Conservation (phyloP, 2,329 filamentous ascomycete genomes). For the Fusarium guadeloupense region DNA sequence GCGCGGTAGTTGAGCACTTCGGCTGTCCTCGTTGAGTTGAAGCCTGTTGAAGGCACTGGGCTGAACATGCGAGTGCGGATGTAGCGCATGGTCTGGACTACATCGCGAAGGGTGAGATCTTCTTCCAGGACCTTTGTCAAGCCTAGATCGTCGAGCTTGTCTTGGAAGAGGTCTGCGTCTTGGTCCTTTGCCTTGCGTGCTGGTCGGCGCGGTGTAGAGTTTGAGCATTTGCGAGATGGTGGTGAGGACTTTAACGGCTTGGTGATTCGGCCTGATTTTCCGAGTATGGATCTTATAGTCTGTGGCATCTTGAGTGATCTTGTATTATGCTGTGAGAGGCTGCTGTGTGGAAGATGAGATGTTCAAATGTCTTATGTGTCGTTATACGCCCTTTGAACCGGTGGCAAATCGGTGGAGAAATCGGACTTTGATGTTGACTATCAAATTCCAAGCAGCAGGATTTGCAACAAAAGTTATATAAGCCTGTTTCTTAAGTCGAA, state of each 20-base stretch:
- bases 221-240: conserved; percentile 24
- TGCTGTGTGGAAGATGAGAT: neutral
- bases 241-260: conserved; percentile 43
- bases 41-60: conserved; percentile 68
- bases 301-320: conserved; percentile 38
- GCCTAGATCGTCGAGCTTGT: conserved; percentile 68
- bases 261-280: conserved; percentile 48
- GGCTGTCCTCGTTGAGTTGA: conserved; percentile 70
- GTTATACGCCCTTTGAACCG: conserved; percentile 6
- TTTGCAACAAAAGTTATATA: neutral
- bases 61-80: conserved; percentile 71
- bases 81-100: conserved; percentile 71
- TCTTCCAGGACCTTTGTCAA: conserved; percentile 63
- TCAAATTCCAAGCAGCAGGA: neutral
- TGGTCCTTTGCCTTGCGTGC: conserved; percentile 37
- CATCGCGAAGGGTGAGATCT: conserved; percentile 67
- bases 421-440: neutral
- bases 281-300: conserved; percentile 52
- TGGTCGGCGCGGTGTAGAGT: conserved; percentile 41
- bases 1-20: conserved; percentile 70
- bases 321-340: too few relatives aligned
- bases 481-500: neutral
- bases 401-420: conserved; percentile 33
- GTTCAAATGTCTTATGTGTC: neutral
- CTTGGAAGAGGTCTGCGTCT: conserved; percentile 47